Evolutionary conservation across 2,329 filamentous ascomycete species (phyloP), one percentile per base, ranked within the genome.

Genomic region (Colletotrichum viniferum): DNA sequence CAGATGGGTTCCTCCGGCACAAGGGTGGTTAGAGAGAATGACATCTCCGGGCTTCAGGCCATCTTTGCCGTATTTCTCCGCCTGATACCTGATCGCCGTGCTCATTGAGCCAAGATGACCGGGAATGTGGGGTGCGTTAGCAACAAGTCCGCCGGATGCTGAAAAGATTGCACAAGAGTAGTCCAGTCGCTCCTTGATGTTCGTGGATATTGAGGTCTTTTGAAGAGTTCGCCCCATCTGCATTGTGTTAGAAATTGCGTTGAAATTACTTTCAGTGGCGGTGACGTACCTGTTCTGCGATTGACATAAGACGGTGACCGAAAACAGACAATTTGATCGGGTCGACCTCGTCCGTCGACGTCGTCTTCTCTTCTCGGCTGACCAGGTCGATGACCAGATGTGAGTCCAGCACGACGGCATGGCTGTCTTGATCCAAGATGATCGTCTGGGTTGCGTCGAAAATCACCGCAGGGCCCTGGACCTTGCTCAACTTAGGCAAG

Each of bases 101-200:
- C 92, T 92, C 94, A 95, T 96, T 38, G 91, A 93, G n/a, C 94
- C 94, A 3, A 96, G 85, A 81, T 95, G 94, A 1, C 95, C 93
- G 0, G 94, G 94, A 4, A 96, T 86, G 84, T 96, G 94, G 0
- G 94, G 94, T 12, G 94, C 90, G 81, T 95, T 95, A 2, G 93
- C 93, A 1, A 95, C 93, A 2, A 96, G 85, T 0, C 92, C 92
- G 9, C 94, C 94, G 24, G 93, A 91, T 0, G 92, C 89, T 56
- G 94, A 93, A 79, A 96, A 96, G 0, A 96, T 85, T 2, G 94
- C 94, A 73, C 94, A 96, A 0, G 93, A 95, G 81, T 95, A 96
- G 78, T 96, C 94, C 0, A 96, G 87, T 18, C 94, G 88, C 80
- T 96, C 94, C 79, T 96, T 94, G 82, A 96, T 94, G 78, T 95